Evolutionary conservation across 2,329 filamentous ascomycete species (phyloP).

Genomic region (Stylonectria norvegica): DNA sequence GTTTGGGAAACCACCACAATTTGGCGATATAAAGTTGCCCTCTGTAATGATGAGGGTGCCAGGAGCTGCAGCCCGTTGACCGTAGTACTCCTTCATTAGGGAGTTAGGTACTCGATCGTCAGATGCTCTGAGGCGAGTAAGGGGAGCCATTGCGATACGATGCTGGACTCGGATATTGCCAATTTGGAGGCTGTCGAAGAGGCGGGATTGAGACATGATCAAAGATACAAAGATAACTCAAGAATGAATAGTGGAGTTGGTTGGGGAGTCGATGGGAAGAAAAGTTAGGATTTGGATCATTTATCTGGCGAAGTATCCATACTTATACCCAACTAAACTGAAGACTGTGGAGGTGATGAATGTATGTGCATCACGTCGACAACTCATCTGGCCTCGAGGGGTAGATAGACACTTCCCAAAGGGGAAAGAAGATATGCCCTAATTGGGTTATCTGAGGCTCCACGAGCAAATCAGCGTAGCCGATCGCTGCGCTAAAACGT

Average conservation of each 20-base stretch:
- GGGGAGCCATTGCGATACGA: slow-evolving; percentile 52
- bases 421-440: slow-evolving; percentile 3
- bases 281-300: no score
- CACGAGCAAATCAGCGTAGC: neutral
- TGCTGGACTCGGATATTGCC: slow-evolving; percentile 40
- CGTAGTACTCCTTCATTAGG: slow-evolving; percentile 45
- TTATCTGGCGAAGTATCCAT: no score
- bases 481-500: neutral
- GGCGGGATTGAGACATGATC: slow-evolving; percentile 22
- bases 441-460: neutral
- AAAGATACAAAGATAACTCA: neutral
- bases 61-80: slow-evolving; percentile 39
- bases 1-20: slow-evolving; percentile 35
- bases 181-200: slow-evolving; percentile 43
- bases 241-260: no score
- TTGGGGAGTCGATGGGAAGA: no score
- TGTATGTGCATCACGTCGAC: no score
- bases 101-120: slow-evolving; percentile 30
- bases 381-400: no score
- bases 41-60: slow-evolving; percentile 44
- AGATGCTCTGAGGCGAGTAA: slow-evolving; percentile 50
- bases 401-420: slow-evolving; percentile 3
- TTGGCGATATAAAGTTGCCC: slow-evolving; percentile 41
- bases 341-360: no score
- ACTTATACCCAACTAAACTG: neutral